Evolutionary conservation across 2,329 filamentous ascomycete species (phyloP).

Genomic region (Trichoderma brevicompactum): DNA sequence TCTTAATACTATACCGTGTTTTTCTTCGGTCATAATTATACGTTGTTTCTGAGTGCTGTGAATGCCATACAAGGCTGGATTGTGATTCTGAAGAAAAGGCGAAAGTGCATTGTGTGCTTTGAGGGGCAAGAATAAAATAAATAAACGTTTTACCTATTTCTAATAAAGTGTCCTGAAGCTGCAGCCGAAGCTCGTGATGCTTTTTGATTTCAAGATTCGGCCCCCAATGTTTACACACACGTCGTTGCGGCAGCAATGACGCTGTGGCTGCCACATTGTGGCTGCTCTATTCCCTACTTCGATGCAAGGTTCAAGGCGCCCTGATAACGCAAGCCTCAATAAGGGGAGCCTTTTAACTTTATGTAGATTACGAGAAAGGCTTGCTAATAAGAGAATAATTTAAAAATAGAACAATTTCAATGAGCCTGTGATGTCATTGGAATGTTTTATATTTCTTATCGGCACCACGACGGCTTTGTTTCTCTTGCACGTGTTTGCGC

Average conservation of each 20-base stretch:
- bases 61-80: no score
- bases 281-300: not conserved
- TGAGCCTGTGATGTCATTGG: not conserved
- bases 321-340: conserved; percentile 1
- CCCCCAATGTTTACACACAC: no score
- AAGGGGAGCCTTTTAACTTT: not conserved
- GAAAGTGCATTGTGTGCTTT: no score
- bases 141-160: no score
- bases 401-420: not conserved
- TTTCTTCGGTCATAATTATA: not conserved
- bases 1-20: conserved; percentile 4
- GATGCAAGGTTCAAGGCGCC: not conserved
- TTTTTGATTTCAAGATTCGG: no score
- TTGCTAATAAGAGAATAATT: not conserved
- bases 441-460: not conserved
- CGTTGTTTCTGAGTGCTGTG: not conserved
- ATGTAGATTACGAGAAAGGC: not conserved
- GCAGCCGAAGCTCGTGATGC: no score
- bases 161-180: no score
- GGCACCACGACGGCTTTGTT: no score
- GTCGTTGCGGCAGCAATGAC: not conserved
- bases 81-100: no score
- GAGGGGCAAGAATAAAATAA: no score
- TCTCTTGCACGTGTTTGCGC: conserved; percentile 1
- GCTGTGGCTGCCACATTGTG: not conserved